Percentiles rank a stretch among this genome's conserved stretches.
Conservation (phyloP, 1,139 yeast species). For the Lodderomyces parapsilosis region DNA sequence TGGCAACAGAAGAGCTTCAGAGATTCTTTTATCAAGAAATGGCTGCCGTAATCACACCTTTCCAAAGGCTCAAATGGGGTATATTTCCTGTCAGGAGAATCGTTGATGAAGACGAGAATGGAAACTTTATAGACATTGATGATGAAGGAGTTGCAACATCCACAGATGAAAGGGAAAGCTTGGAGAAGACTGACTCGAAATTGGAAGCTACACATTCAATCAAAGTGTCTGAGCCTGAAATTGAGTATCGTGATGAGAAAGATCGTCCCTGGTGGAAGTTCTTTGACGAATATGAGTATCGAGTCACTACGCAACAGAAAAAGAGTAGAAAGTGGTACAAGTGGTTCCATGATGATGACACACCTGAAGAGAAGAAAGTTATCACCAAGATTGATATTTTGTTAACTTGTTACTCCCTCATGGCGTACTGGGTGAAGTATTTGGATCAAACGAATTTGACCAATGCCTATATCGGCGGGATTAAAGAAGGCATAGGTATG, state of each 20-base stretch:
- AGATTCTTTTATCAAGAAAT: slow-evolving; percentile 6
- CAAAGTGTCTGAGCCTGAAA: background rate
- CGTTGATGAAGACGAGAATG: slow-evolving; percentile 32
- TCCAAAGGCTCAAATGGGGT: slow-evolving; percentile 44
- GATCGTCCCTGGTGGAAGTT: slow-evolving; percentile 63
- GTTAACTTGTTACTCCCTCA: slow-evolving; percentile 56
- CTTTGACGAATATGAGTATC: slow-evolving; percentile 62
- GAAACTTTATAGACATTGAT: slow-evolving; percentile 12
- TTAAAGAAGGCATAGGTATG: slow-evolving; percentile 59
- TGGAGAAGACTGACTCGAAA: slow-evolving; percentile 5
- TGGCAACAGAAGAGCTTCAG: no score
- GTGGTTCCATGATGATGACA: slow-evolving; percentile 61
- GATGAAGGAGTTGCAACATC: background rate
- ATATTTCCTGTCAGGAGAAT: slow-evolving; percentile 46
- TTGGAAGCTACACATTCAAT: background rate
- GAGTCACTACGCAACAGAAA: slow-evolving; percentile 37
- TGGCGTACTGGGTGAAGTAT: slow-evolving; percentile 71
- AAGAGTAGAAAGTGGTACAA: slow-evolving; percentile 53
- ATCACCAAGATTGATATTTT: slow-evolving; percentile 62
- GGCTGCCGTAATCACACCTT: slow-evolving; percentile 8
- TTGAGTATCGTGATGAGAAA: slow-evolving; percentile 62
- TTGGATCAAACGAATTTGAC: slow-evolving; percentile 60
- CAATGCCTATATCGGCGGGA: slow-evolving; percentile 69
- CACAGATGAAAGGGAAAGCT: background rate
- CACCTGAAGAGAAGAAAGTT: slow-evolving; percentile 54